Evolutionary conservation across 371 early-diverging fungal species (phyloP).

Genomic region (Funneliformis caledonium): DNA sequence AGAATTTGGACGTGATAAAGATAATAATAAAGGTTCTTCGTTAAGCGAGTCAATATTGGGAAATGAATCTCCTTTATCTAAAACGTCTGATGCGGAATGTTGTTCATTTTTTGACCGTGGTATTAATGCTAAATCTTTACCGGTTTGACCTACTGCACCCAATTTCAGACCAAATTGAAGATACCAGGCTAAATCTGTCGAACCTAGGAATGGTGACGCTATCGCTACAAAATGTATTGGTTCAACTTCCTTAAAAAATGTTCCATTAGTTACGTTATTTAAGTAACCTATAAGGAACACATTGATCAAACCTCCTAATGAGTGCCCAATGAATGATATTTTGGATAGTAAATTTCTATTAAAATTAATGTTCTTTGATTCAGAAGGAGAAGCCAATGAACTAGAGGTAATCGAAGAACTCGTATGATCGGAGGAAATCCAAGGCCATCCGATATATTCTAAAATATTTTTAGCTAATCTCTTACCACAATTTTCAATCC

Average conservation of each 20-base stretch:
- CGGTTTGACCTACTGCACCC: slow-evolving; percentile 50
- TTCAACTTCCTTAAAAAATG: slow-evolving; percentile 45
- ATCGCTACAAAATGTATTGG: slow-evolving; percentile 48
- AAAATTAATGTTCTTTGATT: too few relatives aligned
- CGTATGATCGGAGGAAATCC: slow-evolving; percentile 4
- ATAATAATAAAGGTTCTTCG: slow-evolving; percentile 46
- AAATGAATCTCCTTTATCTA: not conserved
- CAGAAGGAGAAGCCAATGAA: not conserved
- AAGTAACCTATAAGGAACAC: slow-evolving; percentile 49
- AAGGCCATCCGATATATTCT: slow-evolving; percentile 45
- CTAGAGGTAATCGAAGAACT: not conserved
- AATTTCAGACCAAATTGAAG: slow-evolving; percentile 42
- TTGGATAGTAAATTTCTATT: slow-evolving; percentile 45
- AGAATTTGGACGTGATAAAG: slow-evolving; percentile 49
- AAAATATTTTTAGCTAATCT: slow-evolving; percentile 47
- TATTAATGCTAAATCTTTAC: slow-evolving; percentile 48
- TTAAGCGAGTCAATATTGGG: slow-evolving; percentile 36
- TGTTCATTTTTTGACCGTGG: slow-evolving; percentile 40
- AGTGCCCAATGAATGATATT: slow-evolving; percentile 51
- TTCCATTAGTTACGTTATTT: slow-evolving; percentile 46
- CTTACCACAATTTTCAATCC: slow-evolving; percentile 50
- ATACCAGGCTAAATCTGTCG: slow-evolving; percentile 51
- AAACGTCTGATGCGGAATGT: not conserved
- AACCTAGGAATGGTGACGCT: slow-evolving; percentile 49
- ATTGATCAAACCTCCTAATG: slow-evolving; percentile 52